Base-by-base conservation (phyloP, 2,329 filamentous ascomycete species). In the Cadophora luteo-olivacea region DNA sequence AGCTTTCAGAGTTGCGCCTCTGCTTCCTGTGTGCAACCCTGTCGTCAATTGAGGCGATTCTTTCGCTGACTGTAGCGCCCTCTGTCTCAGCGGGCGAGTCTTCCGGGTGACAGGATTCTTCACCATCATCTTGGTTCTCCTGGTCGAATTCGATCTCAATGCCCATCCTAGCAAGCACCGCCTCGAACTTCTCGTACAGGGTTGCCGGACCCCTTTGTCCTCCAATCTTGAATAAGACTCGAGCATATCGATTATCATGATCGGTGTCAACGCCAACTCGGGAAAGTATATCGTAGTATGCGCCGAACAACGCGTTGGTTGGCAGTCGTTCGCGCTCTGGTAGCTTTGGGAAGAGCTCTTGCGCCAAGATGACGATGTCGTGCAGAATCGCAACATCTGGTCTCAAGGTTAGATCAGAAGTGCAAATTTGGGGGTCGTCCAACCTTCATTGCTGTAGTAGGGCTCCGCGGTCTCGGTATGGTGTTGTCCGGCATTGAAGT, bases 361-460 rank as follows among this genome's bases (percentile, higher is more conserved):
- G 88, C 54, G 92, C 94, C 74, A 86, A 85, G 69, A 84, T 83
- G 75, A 97, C 89, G 75, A 97, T 92, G 68, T 91, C 85, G 79
- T 93, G 91, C 68, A 97, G 84, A 70, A 93, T 85, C 70, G 87
- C 86, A 78, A 97, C 92, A 82, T 97, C 94, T 94, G 67, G 65
- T 64, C 4, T 9, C 57, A 65, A 36, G 52, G 52, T 73, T 64
- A 75, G 64, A 58, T 12, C 29, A 48, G 22, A 16, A 19, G 24
- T 11, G 38, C 61, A 29, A 57, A 25, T 61, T 14, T 52, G 49
- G 4, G 16, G 22, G 48, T 49, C 38, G 70, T 60, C 78, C 55
- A 74, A 89, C 89, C 88, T 81, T 89, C 81, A 74, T 91, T 88
- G 65, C 86, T 86, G 74, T 91, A 89, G 74, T 84, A 86, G 16